These are phyloP conservation scores for Diophrys sp. DNA, from an alignment of 73 alveolate species.

Conservation along the genomic window DNA sequence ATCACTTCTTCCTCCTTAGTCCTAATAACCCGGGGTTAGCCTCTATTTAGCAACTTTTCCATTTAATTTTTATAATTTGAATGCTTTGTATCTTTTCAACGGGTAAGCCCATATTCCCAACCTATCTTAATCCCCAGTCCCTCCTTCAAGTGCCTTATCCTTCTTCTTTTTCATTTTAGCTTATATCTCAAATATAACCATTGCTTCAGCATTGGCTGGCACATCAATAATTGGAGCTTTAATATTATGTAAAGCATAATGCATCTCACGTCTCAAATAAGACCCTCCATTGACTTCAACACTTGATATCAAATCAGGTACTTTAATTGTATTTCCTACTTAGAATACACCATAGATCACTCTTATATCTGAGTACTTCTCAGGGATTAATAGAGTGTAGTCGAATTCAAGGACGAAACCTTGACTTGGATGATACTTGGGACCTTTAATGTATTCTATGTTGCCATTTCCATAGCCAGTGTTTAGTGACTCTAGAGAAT, in stretches of 20 bases:
- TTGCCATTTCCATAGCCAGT: neutral
- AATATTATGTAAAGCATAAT: conserved; percentile 31
- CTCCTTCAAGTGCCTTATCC: conserved; percentile 21
- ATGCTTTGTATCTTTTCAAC: conserved; percentile 7
- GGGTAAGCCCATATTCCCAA: conserved; percentile 6
- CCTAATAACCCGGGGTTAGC: no score
- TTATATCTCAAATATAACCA: conserved; percentile 40
- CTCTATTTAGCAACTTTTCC: conserved; percentile 17
- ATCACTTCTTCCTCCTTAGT: no score
- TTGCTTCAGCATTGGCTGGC: conserved; percentile 28
- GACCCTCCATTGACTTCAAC: conserved; percentile 21
- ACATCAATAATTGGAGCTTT: conserved; percentile 39
- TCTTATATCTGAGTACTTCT: conserved; percentile 4
- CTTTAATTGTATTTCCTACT: conserved; percentile 27
- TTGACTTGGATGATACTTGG: conserved; percentile 18
- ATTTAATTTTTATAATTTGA: conserved; percentile 15
- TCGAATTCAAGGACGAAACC: conserved; percentile 24
- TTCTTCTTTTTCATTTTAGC: conserved; percentile 18
- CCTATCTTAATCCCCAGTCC: conserved; percentile 30
- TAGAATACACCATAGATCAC: conserved; percentile 38
- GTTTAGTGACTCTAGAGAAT: neutral
- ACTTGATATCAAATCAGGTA: conserved; percentile 23
- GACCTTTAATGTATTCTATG: neutral
- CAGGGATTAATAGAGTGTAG: conserved; percentile 13
- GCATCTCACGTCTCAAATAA: conserved; percentile 6